Evolutionary conservation across 345 rosid genomes (phyloP), one percentile per base, ranked within the genome.

Genomic region (Punica granatum): DNA sequence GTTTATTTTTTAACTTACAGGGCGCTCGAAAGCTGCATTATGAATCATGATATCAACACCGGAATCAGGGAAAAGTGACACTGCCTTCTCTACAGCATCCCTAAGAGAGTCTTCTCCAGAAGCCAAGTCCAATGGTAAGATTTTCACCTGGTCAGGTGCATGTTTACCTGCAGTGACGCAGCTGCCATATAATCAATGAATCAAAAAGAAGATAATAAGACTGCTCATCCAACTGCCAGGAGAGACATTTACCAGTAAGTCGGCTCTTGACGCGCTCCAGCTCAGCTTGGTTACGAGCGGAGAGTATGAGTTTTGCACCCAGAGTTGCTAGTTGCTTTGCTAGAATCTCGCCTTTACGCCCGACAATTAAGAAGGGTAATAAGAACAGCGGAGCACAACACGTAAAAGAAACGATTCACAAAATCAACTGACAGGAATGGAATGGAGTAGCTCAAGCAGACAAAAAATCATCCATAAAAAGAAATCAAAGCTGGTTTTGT

Each of bases 11-110:
- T 56, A n/a, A 81, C 90, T 84, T 72, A 93, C 97, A 0, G 96
- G 98, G 58, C 97, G 97, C 81, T 90, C 97, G 77, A 71, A 90
- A 54, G 98, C 98, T 37, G 97, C 98, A 64, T 93, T 93, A 65
- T 93, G 97, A 60, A 93, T 69, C 97, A 93, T 79, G 73, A 84
- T 85, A 76, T 93, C 88, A 73, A 93, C 82, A 66, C 97, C 96
- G 70, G 75, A 69, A 51, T 80, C 88, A 61, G 88, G 64, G 68
- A 90, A 93, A 67, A 78, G 82, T 30, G 82, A 83, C 65, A 87
- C 86, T 16, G 96, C 96, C 78, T 82, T 79, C 68, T 87, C 86
- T 34, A 88, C 97, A n/a, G 80, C 91, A 73, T 73, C 82, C 70
- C 65, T 82, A 48, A 93, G 90, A 10, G 81, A 79, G 63, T 69